Evolutionary conservation across 805 yeast genomes (phyloP).

Genomic region (Lipomyces starkeyi): DNA sequence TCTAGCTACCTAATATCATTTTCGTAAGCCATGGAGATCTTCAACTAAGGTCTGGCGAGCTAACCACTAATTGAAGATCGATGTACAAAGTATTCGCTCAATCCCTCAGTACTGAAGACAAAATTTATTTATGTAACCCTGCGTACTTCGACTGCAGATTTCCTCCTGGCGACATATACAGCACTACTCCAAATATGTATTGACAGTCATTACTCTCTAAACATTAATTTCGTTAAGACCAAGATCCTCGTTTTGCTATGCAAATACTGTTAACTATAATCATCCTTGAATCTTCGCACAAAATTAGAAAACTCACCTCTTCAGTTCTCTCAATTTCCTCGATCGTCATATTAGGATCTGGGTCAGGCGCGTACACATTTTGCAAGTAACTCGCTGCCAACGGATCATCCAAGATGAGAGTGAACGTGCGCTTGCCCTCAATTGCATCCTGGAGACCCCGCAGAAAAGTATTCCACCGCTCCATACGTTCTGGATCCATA

Average conservation of each 20-base stretch:
- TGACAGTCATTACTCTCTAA: conserved; percentile 22
- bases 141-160: not conserved
- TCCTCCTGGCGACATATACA: not conserved
- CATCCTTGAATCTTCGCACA: not conserved
- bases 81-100: not conserved
- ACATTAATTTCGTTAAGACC: conserved; percentile 64
- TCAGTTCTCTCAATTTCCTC: conserved; percentile 90
- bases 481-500: conserved; percentile 77
- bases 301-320: conserved; percentile 46
- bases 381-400: conserved; percentile 94
- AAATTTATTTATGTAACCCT: not conserved
- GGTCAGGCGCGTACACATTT: conserved; percentile 98
- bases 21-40: too few relatives aligned
- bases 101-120: not conserved
- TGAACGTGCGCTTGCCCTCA: conserved; percentile 81
- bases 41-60: not conserved
- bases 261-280: not conserved
- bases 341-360: conserved; percentile 91
- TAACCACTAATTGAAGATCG: not conserved
- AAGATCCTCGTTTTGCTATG: conserved; percentile 79
- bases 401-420: conserved; percentile 91
- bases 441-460: conserved; percentile 75
- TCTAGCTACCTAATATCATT: too few relatives aligned
- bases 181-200: conserved; percentile 7
- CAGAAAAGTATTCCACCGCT: conserved; percentile 84